Evolutionary conservation across 225 moss, liverwort and hornwort genomes (phyloP).

Genomic region (Bryum argenteum): DNA sequence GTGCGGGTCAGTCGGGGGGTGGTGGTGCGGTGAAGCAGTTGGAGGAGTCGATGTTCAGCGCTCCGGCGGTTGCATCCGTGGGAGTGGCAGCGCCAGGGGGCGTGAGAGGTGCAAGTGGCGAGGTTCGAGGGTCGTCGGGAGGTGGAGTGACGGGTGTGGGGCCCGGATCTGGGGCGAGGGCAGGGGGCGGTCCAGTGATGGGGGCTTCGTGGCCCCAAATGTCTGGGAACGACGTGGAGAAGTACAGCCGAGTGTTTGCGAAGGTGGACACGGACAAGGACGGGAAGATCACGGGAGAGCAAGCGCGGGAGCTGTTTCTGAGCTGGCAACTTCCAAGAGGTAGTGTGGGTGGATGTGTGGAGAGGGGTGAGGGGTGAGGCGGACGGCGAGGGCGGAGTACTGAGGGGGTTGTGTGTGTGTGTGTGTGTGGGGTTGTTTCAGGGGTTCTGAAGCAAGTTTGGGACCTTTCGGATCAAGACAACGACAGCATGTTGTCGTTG

Average conservation of each 20-base stretch:
- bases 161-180: conserved; percentile 37
- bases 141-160: conserved; percentile 36
- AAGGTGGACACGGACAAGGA: conserved; percentile 98
- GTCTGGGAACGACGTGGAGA: conserved; percentile 75
- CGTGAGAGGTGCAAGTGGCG: conserved; percentile 37
- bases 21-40: conserved; percentile 37
- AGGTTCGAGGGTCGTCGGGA: conserved; percentile 27
- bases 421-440: conserved; percentile 35
- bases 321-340: conserved; percentile 98
- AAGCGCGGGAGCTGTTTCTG: conserved; percentile 94
- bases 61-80: conserved; percentile 40
- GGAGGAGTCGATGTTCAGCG: conserved; percentile 69
- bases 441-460: conserved; percentile 98
- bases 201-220: conserved; percentile 85
- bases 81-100: conserved; percentile 19
- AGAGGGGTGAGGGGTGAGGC: not conserved
- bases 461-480: conserved; percentile 96
- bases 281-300: conserved; percentile 89
- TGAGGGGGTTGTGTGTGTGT: conserved; percentile 25
- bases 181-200: conserved; percentile 43
- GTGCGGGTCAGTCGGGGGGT: conserved; percentile 24
- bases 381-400: not conserved
- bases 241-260: conserved; percentile 72
- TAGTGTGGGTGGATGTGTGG: conserved; percentile 33
- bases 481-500: conserved; percentile 88